A percentile compares a stretch with the other conserved stretches of the same genome.
phyloP scores from a whole-genome alignment of 495 filamentous ascomycete genomes.

The Aspergillus sparsus region DNA sequence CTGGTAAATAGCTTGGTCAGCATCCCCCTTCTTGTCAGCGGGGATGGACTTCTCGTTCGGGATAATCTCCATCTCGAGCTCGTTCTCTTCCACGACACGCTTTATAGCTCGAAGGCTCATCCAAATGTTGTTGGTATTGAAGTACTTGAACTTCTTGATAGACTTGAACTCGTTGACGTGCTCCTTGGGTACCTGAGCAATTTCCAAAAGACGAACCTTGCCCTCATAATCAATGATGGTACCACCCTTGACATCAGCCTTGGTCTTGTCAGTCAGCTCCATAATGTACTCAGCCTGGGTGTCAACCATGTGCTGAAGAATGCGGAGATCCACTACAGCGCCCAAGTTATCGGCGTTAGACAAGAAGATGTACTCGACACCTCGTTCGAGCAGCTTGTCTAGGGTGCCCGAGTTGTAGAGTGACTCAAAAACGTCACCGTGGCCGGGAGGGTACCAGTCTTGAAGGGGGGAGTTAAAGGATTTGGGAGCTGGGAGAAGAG shows the following conservation, averaged over 20 bases:
- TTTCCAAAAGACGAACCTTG: slow-evolving; percentile 93
- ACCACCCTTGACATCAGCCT: slow-evolving; percentile 99
- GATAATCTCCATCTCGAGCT: slow-evolving; percentile 99
- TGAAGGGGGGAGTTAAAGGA: slow-evolving; percentile 81
- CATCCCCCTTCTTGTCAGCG: slow-evolving; percentile 99
- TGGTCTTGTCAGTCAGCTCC: slow-evolving; percentile 99
- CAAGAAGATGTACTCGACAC: slow-evolving; percentile 97
- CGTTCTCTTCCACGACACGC: slow-evolving; percentile 97
- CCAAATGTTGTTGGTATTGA: slow-evolving; percentile 99
- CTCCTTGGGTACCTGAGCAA: slow-evolving; percentile 99
- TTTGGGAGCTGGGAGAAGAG: slow-evolving; percentile 93
- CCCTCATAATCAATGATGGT: slow-evolving; percentile 99
- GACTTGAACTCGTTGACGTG: slow-evolving; percentile 99
- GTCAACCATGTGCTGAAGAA: slow-evolving; percentile 99
- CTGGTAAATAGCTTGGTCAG: slow-evolving; percentile 95
- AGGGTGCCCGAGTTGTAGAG: slow-evolving; percentile 99
- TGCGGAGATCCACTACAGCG: slow-evolving; percentile 94
- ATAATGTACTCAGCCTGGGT: slow-evolving; percentile 97
- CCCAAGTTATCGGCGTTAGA: slow-evolving; percentile 99
- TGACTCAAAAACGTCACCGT: slow-evolving; percentile 99
- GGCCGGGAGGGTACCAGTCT: slow-evolving; percentile 98
- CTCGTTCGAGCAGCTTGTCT: slow-evolving; percentile 90
- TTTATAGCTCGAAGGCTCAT: slow-evolving; percentile 97
- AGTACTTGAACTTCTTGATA: slow-evolving; percentile 99
- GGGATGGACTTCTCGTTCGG: slow-evolving; percentile 98